Base-by-base conservation (phyloP, 768 basidiomycete species). In the Astraeus odoratus region DNA sequence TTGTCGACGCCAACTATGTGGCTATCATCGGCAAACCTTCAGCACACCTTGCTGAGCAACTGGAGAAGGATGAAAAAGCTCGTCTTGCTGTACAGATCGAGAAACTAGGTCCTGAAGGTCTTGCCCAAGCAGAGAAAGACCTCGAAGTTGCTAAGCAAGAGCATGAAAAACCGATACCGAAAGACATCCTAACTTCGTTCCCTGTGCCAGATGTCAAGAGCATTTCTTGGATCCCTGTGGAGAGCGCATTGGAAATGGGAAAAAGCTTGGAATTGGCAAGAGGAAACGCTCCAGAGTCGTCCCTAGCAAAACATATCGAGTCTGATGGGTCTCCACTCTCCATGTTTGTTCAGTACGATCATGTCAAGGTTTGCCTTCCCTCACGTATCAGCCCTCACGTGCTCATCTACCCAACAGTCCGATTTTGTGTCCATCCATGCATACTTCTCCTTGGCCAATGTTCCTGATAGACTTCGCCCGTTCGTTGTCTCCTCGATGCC, bases 261-360 rank as follows among this genome's bases (percentile, higher is more conserved):
- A 64, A 59, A 31, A 76, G 77, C 12, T 68, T 78, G 38, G 58
- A 60, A 20, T 51, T 54, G 18, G 26, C 60, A 38, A 54, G 63
- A 37, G 49, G 50, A 9, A 44, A 60, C 12, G 50, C 58, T 4
- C 65, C 67, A 35, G 64, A 67, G 27, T 65, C 67, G 6, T 68
- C 71, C 6, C 70, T 96, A 18, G 69, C 74, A 45, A 69, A 70
- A 47, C 77, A 86, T 56, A 69, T 99, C 20, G 71, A 77, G 42
- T 60, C 67, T 3, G 92, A 96, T 52, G 84, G 83, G 3, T 59
- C 71, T 2, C 60, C 75, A 3, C 60, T 94, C 26, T 81, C 95
- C 5, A 94, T 92, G 68, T 94, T 93, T 60, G 79, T 95, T 8
- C 85, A 96, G 57, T 99, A 90, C 57, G 87, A 96, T 55, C 89